Percentiles rank a stretch among this genome's conserved stretches.
phyloP scores from a whole-genome alignment of 371 early-diverging fungal genomes.

The Furculomyces boomerangus region DNA sequence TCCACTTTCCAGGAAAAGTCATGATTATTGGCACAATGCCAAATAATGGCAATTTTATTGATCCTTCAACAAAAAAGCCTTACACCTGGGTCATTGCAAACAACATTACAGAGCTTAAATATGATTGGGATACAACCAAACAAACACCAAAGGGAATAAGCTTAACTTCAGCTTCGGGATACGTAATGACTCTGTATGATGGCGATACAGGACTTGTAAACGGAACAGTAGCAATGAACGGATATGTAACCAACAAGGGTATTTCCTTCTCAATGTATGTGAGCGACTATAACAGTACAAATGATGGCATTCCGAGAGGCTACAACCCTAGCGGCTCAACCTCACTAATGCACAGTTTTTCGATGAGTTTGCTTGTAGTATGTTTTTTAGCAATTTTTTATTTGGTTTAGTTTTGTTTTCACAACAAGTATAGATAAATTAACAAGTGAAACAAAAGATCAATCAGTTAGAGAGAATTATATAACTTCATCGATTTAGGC shows the following conservation, averaged over 20 bases:
- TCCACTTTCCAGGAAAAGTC: conserved; percentile 12
- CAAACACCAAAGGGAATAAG: conserved; percentile 19
- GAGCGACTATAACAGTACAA: conserved; percentile 6
- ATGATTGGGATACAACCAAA: conserved; percentile 24
- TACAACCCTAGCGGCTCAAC: conserved; percentile 22
- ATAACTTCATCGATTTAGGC: conserved; percentile 5
- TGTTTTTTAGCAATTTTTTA: too few relatives aligned
- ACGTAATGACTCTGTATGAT: conserved; percentile 21
- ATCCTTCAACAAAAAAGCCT: conserved; percentile 20
- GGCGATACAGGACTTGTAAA: conserved; percentile 18
- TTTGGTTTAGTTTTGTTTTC: neutral
- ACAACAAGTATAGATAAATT: too few relatives aligned
- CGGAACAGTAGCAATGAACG: conserved; percentile 12
- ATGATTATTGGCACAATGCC: conserved; percentile 26
- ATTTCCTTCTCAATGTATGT: conserved; percentile 5
- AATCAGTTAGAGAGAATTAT: neutral
- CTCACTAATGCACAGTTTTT: neutral
- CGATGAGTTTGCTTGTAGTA: too few relatives aligned
- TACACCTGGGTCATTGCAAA: conserved; percentile 19
- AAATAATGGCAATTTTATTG: conserved; percentile 12
- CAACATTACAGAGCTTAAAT: conserved; percentile 18
- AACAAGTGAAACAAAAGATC: too few relatives aligned
- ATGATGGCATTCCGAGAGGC: conserved; percentile 20
- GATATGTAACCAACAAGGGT: conserved; percentile 4
- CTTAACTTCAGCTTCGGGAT: conserved; percentile 19